Evolutionary conservation across 352 stramenopile genomes (phyloP).

Genomic region (Phytopythium vexans): DNA sequence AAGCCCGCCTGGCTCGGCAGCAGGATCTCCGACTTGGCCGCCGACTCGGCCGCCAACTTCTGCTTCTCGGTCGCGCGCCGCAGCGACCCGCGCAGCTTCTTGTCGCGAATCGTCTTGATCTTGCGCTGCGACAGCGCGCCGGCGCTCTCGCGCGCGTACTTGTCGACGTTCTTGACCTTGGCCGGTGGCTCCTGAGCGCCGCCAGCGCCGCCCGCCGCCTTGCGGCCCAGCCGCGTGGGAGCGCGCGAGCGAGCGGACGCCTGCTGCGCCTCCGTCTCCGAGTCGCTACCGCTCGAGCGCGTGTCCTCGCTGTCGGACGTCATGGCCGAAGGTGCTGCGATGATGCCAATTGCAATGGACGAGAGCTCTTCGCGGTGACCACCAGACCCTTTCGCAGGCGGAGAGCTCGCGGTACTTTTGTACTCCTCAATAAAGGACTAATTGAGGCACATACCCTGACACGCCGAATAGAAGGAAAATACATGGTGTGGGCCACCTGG

Average conservation of each 20-base stretch:
- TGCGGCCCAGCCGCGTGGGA: conserved; percentile 54
- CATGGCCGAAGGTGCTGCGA: conserved; percentile 9
- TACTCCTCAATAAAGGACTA: too few relatives aligned
- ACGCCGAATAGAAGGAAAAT: too few relatives aligned
- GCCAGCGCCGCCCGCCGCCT: conserved; percentile 12
- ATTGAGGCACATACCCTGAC: too few relatives aligned
- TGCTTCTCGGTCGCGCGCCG: conserved; percentile 74
- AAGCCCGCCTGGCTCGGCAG: conserved; percentile 81
- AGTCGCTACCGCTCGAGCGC: conserved; percentile 32
- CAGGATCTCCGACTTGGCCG: conserved; percentile 90
- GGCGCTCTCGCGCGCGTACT: conserved; percentile 53
- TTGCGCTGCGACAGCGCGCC: conserved; percentile 51
- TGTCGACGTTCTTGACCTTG: conserved; percentile 64
- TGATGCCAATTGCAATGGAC: not conserved
- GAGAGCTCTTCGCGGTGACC: not conserved
- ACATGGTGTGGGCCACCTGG: too few relatives aligned
- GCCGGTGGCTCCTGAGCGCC: conserved; percentile 3
- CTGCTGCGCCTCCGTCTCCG: conserved; percentile 61
- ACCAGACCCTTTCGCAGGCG: not conserved
- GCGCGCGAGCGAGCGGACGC: conserved; percentile 36
- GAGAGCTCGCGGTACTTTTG: too few relatives aligned
- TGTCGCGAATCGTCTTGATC: conserved; percentile 80
- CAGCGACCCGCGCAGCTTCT: conserved; percentile 83
- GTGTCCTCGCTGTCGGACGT: conserved; percentile 33
- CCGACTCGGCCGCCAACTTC: conserved; percentile 76